phyloP scores from a whole-genome alignment of 1,139 yeast genomes.

The Wickerhamomyces sp. region DNA sequence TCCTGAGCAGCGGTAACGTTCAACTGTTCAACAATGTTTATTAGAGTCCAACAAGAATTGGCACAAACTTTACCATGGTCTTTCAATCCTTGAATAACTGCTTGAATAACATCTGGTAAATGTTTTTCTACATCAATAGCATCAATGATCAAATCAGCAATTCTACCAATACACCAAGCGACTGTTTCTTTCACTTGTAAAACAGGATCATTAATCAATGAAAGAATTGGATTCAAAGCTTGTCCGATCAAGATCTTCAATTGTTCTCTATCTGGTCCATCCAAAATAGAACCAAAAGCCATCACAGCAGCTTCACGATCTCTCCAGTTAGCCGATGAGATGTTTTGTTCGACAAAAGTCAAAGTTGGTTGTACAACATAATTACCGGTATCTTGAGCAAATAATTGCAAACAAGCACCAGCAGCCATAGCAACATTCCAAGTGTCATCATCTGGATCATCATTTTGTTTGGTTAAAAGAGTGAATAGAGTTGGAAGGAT shows the following conservation, averaged over 20 bases:
- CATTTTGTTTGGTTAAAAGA: slow-evolving; percentile 83
- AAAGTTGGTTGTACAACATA: slow-evolving; percentile 82
- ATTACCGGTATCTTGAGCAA: slow-evolving; percentile 86
- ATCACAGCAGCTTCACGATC: slow-evolving; percentile 94
- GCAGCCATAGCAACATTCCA: slow-evolving; percentile 99
- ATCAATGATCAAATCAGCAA: slow-evolving; percentile 80
- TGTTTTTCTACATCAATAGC: slow-evolving; percentile 64
- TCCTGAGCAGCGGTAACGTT: slow-evolving; percentile 50
- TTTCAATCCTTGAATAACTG: slow-evolving; percentile 69
- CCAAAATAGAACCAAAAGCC: slow-evolving; percentile 97
- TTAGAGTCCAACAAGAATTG: slow-evolving; percentile 96
- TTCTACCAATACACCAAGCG: slow-evolving; percentile 97
- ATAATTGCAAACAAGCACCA: slow-evolving; percentile 91
- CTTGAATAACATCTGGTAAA: slow-evolving; percentile 65
- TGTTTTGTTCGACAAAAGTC: slow-evolving; percentile 73
- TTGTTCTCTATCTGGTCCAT: slow-evolving; percentile 83
- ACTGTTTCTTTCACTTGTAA: slow-evolving; percentile 94
- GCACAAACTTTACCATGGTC: slow-evolving; percentile 93
- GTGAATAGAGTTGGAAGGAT: slow-evolving; percentile 83
- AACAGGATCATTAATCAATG: slow-evolving; percentile 64
- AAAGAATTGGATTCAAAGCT: slow-evolving; percentile 75
- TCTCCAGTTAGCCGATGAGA: slow-evolving; percentile 67
- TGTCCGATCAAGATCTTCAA: slow-evolving; percentile 64
- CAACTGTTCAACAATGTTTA: slow-evolving; percentile 84
- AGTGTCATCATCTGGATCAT: slow-evolving; percentile 85